Evolutionary conservation across 2,329 filamentous ascomycete genomes (phyloP).

Genomic region (Clarireedia paspali): DNA sequence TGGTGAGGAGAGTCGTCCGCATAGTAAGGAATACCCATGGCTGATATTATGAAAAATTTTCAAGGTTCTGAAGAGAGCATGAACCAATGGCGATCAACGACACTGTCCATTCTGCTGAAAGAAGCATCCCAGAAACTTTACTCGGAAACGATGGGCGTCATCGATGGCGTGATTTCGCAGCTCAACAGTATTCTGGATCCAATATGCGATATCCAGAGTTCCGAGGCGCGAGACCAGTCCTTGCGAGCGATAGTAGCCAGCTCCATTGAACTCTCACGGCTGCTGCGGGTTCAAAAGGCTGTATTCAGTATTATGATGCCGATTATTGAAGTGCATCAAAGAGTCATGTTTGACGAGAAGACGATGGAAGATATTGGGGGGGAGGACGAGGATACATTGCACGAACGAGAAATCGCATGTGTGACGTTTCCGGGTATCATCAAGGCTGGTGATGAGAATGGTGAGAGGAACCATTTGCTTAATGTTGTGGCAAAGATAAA

Average conservation of each 20-base stretch:
- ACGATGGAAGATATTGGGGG: slow-evolving; percentile 62
- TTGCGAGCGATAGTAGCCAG: slow-evolving; percentile 45
- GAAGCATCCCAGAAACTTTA: slow-evolving; percentile 41
- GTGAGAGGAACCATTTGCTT: slow-evolving; percentile 49
- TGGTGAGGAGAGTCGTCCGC: slow-evolving; percentile 13
- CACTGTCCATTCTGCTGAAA: slow-evolving; percentile 50
- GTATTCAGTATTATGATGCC: slow-evolving; percentile 50
- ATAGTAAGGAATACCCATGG: not conserved
- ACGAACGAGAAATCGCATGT: slow-evolving; percentile 48
- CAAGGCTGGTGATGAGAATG: slow-evolving; percentile 58
- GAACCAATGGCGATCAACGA: slow-evolving; percentile 61
- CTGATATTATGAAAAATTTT: slow-evolving; percentile 15
- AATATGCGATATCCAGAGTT: slow-evolving; percentile 31
- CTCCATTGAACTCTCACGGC: slow-evolving; percentile 48
- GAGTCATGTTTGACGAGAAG: slow-evolving; percentile 46
- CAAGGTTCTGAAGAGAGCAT: slow-evolving; percentile 42
- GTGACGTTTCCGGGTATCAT: slow-evolving; percentile 57
- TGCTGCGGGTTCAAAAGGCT: slow-evolving; percentile 51
- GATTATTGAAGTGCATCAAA: slow-evolving; percentile 41
- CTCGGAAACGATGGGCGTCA: slow-evolving; percentile 36
- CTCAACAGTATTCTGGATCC: slow-evolving; percentile 43
- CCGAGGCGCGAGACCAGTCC: slow-evolving; percentile 41
- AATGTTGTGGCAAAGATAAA: slow-evolving; percentile 61
- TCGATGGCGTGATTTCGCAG: slow-evolving; percentile 37
- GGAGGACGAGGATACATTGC: slow-evolving; percentile 47